Percentiles rank a stretch among this genome's conserved stretches.
phyloP scores from a whole-genome alignment of 2,329 filamentous ascomycete species.

The Apiospora marii region DNA sequence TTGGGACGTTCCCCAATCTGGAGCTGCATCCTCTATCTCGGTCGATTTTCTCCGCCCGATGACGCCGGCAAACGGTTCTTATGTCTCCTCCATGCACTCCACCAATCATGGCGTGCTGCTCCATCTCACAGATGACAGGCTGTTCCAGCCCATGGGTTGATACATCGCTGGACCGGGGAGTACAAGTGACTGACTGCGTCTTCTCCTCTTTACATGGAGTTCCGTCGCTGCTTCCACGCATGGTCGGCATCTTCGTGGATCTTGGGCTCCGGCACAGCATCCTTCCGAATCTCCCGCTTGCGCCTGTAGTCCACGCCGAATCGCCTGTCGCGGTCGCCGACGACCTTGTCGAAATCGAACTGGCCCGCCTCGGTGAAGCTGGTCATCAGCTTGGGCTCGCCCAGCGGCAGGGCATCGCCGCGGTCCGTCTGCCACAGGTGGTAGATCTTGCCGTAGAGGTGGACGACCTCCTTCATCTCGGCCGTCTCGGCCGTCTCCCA shows the following conservation, averaged over 20 bases:
- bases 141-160: background rate
- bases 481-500: conserved; percentile 82
- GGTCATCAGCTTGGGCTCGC: conserved; percentile 62
- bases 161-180: background rate
- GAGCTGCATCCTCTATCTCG: background rate
- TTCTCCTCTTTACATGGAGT: conserved; percentile 20
- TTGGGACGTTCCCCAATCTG: conserved; percentile 1
- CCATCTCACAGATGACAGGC: background rate
- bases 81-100: background rate
- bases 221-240: conserved; percentile 32
- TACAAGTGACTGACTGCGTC: background rate
- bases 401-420: conserved; percentile 66
- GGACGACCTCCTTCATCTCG: conserved; percentile 80
- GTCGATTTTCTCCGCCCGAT: conserved; percentile 13
- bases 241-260: conserved; percentile 48
- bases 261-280: conserved; percentile 47
- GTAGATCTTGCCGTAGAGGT: conserved; percentile 83
- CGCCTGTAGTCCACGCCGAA: conserved; percentile 54
- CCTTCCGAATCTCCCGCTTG: conserved; percentile 54
- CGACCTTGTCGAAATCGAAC: conserved; percentile 53
- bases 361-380: conserved; percentile 59
- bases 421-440: conserved; percentile 88
- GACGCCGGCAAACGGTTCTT: background rate
- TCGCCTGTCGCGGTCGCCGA: conserved; percentile 53
- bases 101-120: background rate